A percentile compares a stretch with the other conserved stretches of the same genome.
Conservation (phyloP, 2,329 filamentous ascomycete species). For the Drechslera avenae region DNA sequence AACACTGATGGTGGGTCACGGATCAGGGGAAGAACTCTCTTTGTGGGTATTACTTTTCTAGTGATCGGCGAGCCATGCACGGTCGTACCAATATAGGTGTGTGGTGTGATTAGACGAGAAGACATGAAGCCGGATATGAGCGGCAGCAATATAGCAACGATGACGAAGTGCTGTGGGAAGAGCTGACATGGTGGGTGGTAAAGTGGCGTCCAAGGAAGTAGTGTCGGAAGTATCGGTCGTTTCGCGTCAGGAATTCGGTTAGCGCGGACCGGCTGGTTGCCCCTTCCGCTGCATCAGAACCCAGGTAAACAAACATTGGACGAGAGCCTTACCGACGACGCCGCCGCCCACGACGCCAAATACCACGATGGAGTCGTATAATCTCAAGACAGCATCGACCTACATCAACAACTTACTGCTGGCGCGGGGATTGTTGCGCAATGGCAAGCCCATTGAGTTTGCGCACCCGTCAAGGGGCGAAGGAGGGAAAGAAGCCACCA, state of each 20-base stretch:
- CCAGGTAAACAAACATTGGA: conserved; percentile 22
- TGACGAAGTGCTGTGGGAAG: background rate
- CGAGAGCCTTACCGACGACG: conserved; percentile 2
- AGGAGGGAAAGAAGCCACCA: conserved; percentile 68
- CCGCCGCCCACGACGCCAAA: conserved; percentile 8
- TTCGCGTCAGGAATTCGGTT: too few species aligned
- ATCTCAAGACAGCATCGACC: conserved; percentile 64
- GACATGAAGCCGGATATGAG: background rate
- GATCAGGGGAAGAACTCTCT: too few species aligned
- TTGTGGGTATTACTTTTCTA: background rate
- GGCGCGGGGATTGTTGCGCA: conserved; percentile 65
- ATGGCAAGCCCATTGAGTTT: conserved; percentile 80
- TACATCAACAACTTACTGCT: conserved; percentile 70
- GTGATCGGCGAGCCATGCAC: background rate
- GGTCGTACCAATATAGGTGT: background rate
- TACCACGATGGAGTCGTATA: conserved; percentile 54
- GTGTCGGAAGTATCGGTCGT: background rate
- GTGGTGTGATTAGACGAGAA: background rate
- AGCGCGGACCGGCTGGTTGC: conserved; percentile 6
- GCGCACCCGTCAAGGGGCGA: conserved; percentile 69
- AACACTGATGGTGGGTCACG: too few species aligned
- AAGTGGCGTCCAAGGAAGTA: background rate
- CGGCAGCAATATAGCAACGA: background rate
- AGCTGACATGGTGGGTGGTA: background rate
- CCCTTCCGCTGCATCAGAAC: conserved; percentile 14